phyloP scores from a whole-genome alignment of 768 basidiomycete species.

The Solioccasus polychromus region DNA sequence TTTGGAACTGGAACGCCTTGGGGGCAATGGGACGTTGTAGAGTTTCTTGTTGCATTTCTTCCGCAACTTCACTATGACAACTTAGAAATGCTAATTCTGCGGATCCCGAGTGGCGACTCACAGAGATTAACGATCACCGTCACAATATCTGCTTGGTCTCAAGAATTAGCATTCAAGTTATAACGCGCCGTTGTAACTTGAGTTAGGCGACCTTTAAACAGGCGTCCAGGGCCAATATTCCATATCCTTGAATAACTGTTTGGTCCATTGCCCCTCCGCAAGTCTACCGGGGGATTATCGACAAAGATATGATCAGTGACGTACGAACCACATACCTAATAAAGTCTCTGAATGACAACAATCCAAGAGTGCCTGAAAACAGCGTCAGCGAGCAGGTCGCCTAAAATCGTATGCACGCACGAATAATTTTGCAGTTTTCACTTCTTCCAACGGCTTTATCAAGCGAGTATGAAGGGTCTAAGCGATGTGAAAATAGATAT shows the following conservation, averaged over 20 bases:
- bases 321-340: constrained; percentile 14
- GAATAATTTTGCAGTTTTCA: constrained; percentile 20
- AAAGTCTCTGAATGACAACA: constrained; percentile 30
- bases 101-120: neutral
- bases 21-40: neutral
- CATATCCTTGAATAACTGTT: constrained; percentile 18
- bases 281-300: constrained; percentile 9
- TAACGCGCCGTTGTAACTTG: neutral
- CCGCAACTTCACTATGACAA: constrained; percentile 5
- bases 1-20: constrained; percentile 7
- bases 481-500: neutral
- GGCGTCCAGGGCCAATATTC: constrained; percentile 9
- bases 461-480: constrained; percentile 22
- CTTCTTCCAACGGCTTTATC: constrained; percentile 15
- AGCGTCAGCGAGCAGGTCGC: neutral
- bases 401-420: constrained; percentile 4
- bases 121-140: constrained; percentile 5
- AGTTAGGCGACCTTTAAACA: constrained; percentile 12
- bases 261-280: constrained; percentile 12
- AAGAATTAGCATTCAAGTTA: neutral
- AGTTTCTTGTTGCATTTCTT: constrained; percentile 6
- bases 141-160: constrained; percentile 4
- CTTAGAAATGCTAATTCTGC: neutral
- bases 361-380: constrained; percentile 25
- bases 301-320: neutral